Percentiles rank a stretch among this genome's conserved stretches.
These are phyloP conservation scores for Pachysandra terminalis DNA, from an alignment of 164 flowering plant genomes.

Conservation along the genomic window DNA sequence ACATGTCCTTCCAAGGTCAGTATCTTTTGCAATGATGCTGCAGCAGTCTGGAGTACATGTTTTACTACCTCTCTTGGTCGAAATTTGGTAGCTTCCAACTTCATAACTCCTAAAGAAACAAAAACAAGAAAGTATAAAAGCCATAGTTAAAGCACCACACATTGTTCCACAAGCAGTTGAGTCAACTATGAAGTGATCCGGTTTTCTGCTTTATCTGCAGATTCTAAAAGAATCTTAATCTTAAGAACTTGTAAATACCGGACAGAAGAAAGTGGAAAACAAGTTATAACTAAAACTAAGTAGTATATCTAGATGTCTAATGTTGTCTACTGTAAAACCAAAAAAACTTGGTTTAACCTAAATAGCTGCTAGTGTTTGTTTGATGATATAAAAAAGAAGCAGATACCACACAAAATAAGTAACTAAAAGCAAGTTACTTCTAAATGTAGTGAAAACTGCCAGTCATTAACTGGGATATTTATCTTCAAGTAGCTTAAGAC, in stretches of 20 bases:
- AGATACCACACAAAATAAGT: not conserved
- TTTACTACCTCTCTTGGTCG: slow-evolving; percentile 94
- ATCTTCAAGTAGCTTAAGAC: not conserved
- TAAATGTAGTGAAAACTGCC: not conserved
- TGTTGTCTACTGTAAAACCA: too few species aligned
- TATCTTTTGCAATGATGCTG: slow-evolving; percentile 78
- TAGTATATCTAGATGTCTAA: not conserved
- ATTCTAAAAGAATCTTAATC: not conserved
- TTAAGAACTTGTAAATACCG: not conserved
- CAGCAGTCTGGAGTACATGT: slow-evolving; percentile 97
- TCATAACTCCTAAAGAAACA: slow-evolving; percentile 84
- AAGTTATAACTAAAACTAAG: not conserved
- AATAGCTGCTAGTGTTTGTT: not conserved
- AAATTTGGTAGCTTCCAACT: slow-evolving; percentile 89
- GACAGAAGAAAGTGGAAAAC: not conserved
- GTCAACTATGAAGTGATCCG: not conserved
- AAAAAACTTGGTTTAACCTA: too few species aligned
- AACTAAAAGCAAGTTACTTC: too few species aligned
- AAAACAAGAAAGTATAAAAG: not conserved
- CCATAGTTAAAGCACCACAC: not conserved
- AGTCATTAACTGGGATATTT: not conserved
- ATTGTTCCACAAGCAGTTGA: not conserved
- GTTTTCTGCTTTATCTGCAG: not conserved
- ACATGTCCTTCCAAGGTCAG: slow-evolving; percentile 81
- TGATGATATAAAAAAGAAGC: not conserved